phyloP scores from a whole-genome alignment of 2,329 filamentous ascomycete species.

The Hawksworthiomyces lignivorus region DNA sequence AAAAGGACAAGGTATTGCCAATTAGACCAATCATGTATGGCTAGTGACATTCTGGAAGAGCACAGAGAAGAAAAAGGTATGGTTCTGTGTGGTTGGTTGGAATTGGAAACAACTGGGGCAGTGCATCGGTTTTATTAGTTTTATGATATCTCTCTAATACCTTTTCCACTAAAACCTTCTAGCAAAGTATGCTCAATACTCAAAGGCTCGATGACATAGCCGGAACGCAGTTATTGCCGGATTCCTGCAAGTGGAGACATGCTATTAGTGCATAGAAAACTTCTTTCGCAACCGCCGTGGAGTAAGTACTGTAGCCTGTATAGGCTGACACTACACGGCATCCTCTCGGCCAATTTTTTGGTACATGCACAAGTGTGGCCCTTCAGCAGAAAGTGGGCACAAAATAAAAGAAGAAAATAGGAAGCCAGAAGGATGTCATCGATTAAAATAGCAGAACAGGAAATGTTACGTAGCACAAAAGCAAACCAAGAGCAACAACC shows the following conservation, averaged over 20 bases:
- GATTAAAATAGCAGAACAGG: background rate
- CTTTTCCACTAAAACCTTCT: background rate
- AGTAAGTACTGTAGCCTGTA: too few species aligned
- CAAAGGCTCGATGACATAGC: too few species aligned
- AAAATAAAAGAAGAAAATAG: background rate
- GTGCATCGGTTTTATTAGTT: constrained; percentile 5
- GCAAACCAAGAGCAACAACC: too few species aligned
- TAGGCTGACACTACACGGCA: too few species aligned
- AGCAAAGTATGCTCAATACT: too few species aligned
- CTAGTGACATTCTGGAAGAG: constrained; percentile 13
- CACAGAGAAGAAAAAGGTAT: background rate
- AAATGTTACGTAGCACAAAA: constrained; percentile 4
- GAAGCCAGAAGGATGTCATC: background rate
- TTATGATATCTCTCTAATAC: background rate
- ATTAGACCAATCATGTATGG: constrained; percentile 8
- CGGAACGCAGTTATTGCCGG: too few species aligned
- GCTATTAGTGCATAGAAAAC: too few species aligned
- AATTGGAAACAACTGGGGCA: constrained; percentile 7
- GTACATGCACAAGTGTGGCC: too few species aligned
- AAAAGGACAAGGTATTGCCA: too few species aligned
- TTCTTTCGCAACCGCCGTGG: too few species aligned
- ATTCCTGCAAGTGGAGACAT: too few species aligned
- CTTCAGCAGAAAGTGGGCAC: background rate
- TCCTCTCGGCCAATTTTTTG: too few species aligned
- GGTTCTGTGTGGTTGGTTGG: constrained; percentile 9